phyloP scores from a whole-genome alignment of 2,329 filamentous ascomycete species.

The Curvularia lunata region DNA sequence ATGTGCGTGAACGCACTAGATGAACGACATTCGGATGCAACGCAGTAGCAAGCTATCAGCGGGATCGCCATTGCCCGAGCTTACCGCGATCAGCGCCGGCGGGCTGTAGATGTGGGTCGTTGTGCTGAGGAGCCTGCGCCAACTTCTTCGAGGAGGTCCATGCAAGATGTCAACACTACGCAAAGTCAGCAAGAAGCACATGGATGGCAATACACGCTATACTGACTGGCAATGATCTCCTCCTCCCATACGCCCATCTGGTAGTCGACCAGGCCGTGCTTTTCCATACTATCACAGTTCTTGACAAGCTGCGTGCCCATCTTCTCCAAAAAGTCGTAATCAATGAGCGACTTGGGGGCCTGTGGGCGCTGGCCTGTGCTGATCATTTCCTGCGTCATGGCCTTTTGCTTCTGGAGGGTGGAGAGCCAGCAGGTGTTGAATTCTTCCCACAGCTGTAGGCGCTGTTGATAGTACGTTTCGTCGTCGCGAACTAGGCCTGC shows the following conservation, averaged over 20 bases:
- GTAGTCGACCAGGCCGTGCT: conserved; percentile 94
- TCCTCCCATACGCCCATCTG: conserved; percentile 97
- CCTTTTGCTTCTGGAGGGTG: conserved; percentile 81
- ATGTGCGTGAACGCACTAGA: conserved; percentile 19
- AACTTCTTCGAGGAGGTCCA: conserved; percentile 59
- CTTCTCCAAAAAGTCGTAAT: conserved; percentile 71
- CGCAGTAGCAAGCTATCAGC: conserved; percentile 24
- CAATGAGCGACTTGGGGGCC: conserved; percentile 69
- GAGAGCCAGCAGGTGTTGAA: conserved; percentile 94
- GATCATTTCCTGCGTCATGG: conserved; percentile 68
- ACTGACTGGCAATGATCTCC: conserved; percentile 81
- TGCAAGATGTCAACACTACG: conserved; percentile 60
- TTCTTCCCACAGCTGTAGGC: conserved; percentile 87
- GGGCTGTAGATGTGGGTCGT: conserved; percentile 39
- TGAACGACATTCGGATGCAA: conserved; percentile 19
- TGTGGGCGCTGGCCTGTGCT: conserved; percentile 64
- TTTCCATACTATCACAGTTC: conserved; percentile 85
- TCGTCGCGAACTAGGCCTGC: conserved; percentile 89
- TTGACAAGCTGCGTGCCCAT: conserved; percentile 83
- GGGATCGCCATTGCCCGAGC: conserved; percentile 17
- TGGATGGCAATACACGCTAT: neutral
- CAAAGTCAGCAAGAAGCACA: conserved; percentile 18
- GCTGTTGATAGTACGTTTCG: conserved; percentile 73
- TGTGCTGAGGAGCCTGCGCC: conserved; percentile 42
- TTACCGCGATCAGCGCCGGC: conserved; percentile 40